Conservation (phyloP, 2,329 filamentous ascomycete genomes). For the Fusarium gaditjirri region DNA sequence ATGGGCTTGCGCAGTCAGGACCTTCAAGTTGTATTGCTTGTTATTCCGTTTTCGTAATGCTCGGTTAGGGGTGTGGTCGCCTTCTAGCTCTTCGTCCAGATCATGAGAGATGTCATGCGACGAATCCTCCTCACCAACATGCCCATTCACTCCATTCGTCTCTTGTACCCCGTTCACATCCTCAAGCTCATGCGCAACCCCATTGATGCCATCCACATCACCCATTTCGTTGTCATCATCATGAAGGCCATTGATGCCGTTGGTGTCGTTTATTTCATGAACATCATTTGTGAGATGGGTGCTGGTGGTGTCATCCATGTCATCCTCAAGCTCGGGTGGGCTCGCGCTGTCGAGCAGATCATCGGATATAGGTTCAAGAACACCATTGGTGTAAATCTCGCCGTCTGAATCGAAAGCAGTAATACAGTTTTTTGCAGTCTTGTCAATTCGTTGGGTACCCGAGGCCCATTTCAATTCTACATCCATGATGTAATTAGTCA, state of each 20-base stretch:
- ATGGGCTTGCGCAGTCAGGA: conserved; percentile 66
- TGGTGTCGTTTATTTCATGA: conserved; percentile 16
- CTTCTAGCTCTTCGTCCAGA: conserved; percentile 57
- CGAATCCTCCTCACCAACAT: conserved; percentile 45
- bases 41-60: conserved; percentile 60
- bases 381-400: conserved; percentile 40
- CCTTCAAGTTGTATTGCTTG: conserved; percentile 69
- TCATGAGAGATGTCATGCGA: conserved; percentile 51
- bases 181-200: conserved; percentile 15
- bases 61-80: conserved; percentile 63
- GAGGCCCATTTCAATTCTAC: conserved; percentile 60
- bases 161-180: neutral
- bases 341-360: conserved; percentile 29
- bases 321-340: conserved; percentile 21
- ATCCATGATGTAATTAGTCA: conserved; percentile 60
- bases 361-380: conserved; percentile 36
- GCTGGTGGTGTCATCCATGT: conserved; percentile 13
- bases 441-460: conserved; percentile 53
- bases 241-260: conserved; percentile 11
- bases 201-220: conserved; percentile 11
- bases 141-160: conserved; percentile 29
- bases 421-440: conserved; percentile 57
- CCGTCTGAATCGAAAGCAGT: conserved; percentile 53
- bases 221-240: conserved; percentile 17
- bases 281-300: conserved; percentile 16